Percentiles rank a stretch among this genome's conserved stretches.
phyloP scores from a whole-genome alignment of 2,329 filamentous ascomycete genomes.

The Hymenoscyphus albidus region DNA sequence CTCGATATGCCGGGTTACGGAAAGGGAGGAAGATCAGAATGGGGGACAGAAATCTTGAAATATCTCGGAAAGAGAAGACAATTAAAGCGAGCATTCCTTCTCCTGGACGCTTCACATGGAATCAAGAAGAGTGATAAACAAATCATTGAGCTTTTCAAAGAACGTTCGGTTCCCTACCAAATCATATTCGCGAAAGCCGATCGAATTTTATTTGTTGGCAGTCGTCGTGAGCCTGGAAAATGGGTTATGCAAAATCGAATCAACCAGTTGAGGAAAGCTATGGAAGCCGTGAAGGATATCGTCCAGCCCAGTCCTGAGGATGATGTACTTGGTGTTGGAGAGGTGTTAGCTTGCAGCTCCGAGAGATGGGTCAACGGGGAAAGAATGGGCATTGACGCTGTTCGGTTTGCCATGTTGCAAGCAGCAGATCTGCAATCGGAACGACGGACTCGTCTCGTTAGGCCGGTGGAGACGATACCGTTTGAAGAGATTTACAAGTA shows the following conservation, averaged over 20 bases:
- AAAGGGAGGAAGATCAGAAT: conserved; percentile 54
- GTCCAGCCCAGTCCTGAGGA: conserved; percentile 42
- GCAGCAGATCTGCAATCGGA: conserved; percentile 53
- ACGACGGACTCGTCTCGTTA: conserved; percentile 38
- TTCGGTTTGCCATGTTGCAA: conserved; percentile 61
- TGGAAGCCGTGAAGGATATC: conserved; percentile 38
- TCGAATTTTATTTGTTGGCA: conserved; percentile 43
- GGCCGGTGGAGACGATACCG: conserved; percentile 31
- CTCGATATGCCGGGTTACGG: conserved; percentile 73
- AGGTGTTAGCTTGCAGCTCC: conserved; percentile 57
- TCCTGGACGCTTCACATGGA: conserved; percentile 61
- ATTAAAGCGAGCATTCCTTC: conserved; percentile 55
- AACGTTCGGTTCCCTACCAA: conserved; percentile 58
- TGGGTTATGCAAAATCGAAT: conserved; percentile 35
- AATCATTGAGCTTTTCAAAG: conserved; percentile 52
- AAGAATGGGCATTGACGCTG: conserved; percentile 55
- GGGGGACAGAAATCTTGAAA: conserved; percentile 66
- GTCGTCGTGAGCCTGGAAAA: conserved; percentile 32
- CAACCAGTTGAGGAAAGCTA: conserved; percentile 38
- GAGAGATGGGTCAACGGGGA: conserved; percentile 45
- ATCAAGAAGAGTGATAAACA: conserved; percentile 57
- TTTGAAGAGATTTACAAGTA: conserved; percentile 28
- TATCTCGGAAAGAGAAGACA: conserved; percentile 61
- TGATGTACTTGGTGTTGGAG: conserved; percentile 46
- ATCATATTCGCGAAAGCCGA: conserved; percentile 66